Evolutionary conservation across 2,329 filamentous ascomycete species (phyloP), one percentile per base, ranked within the genome.

Genomic region (Scleromitrula shiraiana): DNA sequence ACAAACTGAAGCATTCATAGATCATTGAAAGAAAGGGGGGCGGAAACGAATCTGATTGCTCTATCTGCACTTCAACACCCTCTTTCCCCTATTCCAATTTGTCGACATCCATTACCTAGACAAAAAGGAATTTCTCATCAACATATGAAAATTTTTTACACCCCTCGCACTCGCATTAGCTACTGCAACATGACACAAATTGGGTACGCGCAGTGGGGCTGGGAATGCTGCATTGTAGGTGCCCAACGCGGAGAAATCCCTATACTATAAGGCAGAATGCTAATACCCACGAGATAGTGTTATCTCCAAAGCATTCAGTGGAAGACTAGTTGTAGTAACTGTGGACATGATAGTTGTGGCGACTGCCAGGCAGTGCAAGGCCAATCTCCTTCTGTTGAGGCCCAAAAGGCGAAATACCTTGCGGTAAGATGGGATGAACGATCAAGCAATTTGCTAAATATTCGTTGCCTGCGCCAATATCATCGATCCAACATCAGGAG

Each of bases 221-320:
- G 45, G 45, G 45, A 48, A 27, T 48, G 45, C 29, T 48, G 45
- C 30, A 33, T 27, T 14, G 45, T 48, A 33, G 14, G 32, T 45
- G 23, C 32, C 32, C 24, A 29, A 29, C 33, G 6, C 41, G 41
- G 32, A 19, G 23, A 29, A 9, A 17, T 7, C 27, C 33, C 37
- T 9, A 15, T 7, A 23, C 19, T 10, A 7, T 15, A 5, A 20
- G 10, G 22, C 40, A 14, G 27, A 38, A 30, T 43, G 24, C 24
- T 37, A 12, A 49, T 20, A 7, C n/a, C 35, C 15, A 24, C 14
- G 23, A 17, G 15, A 23, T 27, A 45, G 41, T 49, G 35, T 33
- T 45, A 37, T 39, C 23, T 32, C 5, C 41, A 49, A 33, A 46
- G 46, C 7, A 23, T 39, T 6, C 41, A 45, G 17, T 49, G 39